These are phyloP conservation scores for Mrakia hoshinonis DNA, from an alignment of 768 basidiomycete genomes.

Conservation along the genomic window DNA sequence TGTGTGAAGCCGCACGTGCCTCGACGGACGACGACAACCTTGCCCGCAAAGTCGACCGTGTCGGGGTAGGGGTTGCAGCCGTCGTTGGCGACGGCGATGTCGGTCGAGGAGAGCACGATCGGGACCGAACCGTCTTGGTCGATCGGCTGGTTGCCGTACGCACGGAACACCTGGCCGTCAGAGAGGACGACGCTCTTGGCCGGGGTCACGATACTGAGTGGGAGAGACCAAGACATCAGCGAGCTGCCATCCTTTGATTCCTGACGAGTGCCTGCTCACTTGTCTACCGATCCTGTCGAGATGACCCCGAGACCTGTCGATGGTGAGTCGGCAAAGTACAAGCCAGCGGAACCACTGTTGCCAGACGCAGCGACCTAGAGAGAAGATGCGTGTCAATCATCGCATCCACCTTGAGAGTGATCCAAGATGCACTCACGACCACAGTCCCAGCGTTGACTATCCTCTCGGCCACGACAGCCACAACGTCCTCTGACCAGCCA, in stretches of 20 bases:
- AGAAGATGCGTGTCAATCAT: not conserved
- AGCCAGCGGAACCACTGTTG: not conserved
- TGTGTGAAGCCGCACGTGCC: conserved; percentile 53
- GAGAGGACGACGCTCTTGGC: conserved; percentile 51
- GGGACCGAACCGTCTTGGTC: conserved; percentile 51
- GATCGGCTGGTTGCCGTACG: conserved; percentile 33
- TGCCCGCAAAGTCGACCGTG: conserved; percentile 46
- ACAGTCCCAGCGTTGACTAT: conserved; percentile 55
- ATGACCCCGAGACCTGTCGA: conserved; percentile 53
- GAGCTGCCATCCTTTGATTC: too few species aligned
- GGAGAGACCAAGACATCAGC: not conserved
- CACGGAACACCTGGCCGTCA: conserved; percentile 27
- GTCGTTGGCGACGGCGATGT: conserved; percentile 52
- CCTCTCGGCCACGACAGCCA: conserved; percentile 53
- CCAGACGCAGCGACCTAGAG: not conserved
- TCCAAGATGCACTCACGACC: conserved; percentile 30
- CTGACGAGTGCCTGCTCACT: conserved; percentile 1
- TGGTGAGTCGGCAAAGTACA: conserved; percentile 40
- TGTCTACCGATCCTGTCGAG: conserved; percentile 38
- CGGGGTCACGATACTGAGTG: conserved; percentile 46
- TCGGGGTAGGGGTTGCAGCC: conserved; percentile 51
- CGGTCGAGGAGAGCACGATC: conserved; percentile 51
- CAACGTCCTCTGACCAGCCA: conserved; percentile 57
- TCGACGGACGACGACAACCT: conserved; percentile 52
- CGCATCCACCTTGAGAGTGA: too few species aligned